Evolutionary conservation across 1,284 basidiomycete species (phyloP), one percentile per base, ranked within the genome.

Genomic region (Ustilago vetiveriae): DNA sequence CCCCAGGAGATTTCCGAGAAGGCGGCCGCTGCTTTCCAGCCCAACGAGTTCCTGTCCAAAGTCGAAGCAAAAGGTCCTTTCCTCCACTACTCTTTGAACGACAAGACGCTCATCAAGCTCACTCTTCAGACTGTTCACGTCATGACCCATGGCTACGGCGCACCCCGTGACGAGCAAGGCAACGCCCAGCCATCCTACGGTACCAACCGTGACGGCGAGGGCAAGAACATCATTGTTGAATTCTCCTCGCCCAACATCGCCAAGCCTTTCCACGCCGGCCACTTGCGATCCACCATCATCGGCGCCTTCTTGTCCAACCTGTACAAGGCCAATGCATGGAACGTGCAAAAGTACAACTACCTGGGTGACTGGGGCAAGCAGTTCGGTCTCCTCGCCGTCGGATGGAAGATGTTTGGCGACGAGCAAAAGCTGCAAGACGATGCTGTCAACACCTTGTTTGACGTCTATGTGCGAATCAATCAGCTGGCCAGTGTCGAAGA

Each of bases 231-330:
- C 43, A 68, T 82, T 74, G 90, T 87, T 69, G 86, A 98, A 83
- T 98, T 94, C 83, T 96, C 93, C 0, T 92, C 91, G 5, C 94
- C 95, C 17, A 98, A 99, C 83, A 98, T 98, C 79, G 95, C 96
- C 33, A 99, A 99, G 83, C 91, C 91, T 6, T 98, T 98, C 88
- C 95, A 98, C 80, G 94, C 97, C 54, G 96, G 96, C 16, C 95
- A 98, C 83, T 84, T 98, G 66, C 88, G 96, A 50, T 94, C 91
- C 68, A 99, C 96, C 21, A 98, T 99, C 83, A 97, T 98, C 79
- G 96, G 96, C 33, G 90, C 92, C 0, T 97, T 97, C 85, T 84
- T 98, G 46, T 86, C 88, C 32, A 98, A 98, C 84, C 80, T 98
- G 50, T 95, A 98, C 85, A 90, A 90, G 81, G 88, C 92, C 6